Percentiles rank a stretch among this genome's conserved stretches.
These are phyloP conservation scores for Heritiera fomes DNA, from an alignment of 345 rosid species.

Conservation along the genomic window DNA sequence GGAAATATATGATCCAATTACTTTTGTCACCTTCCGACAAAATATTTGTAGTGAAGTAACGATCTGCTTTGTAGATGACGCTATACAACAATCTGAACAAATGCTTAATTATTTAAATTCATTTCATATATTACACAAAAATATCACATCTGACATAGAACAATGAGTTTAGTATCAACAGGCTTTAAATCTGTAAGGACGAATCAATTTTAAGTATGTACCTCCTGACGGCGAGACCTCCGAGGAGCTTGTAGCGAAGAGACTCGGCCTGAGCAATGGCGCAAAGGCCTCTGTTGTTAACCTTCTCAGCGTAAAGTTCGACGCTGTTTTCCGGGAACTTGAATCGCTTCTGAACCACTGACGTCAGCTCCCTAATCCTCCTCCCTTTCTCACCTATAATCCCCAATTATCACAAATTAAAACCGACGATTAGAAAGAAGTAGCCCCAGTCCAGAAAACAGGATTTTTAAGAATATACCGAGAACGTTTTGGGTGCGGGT, in stretches of 20 bases:
- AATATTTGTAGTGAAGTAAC: conserved; percentile 29
- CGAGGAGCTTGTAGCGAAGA: conserved; percentile 89
- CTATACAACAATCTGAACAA: background rate
- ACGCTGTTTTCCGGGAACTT: conserved; percentile 75
- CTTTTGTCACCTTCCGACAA: conserved; percentile 61
- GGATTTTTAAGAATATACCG: conserved; percentile 33
- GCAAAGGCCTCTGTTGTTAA: conserved; percentile 75
- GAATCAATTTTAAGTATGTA: conserved; percentile 7
- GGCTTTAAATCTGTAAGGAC: background rate
- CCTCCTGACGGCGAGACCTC: conserved; percentile 96
- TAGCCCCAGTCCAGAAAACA: background rate
- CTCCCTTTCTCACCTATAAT: conserved; percentile 78
- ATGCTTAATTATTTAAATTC: background rate
- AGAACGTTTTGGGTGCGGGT: conserved; percentile 90
- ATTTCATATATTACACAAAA: background rate
- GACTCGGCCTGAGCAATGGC: conserved; percentile 95
- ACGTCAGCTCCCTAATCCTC: conserved; percentile 89
- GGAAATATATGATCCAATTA: conserved; percentile 3
- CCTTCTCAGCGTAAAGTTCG: conserved; percentile 87
- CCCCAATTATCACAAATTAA: background rate
- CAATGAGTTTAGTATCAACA: background rate
- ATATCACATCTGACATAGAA: background rate
- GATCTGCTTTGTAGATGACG: conserved; percentile 52
- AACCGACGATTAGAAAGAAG: background rate
- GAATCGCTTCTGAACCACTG: conserved; percentile 83